A percentile compares a stretch with the other conserved stretches of the same genome.
Conservation (phyloP, 768 basidiomycete species). For the Paxillus ammoniavirescens region DNA sequence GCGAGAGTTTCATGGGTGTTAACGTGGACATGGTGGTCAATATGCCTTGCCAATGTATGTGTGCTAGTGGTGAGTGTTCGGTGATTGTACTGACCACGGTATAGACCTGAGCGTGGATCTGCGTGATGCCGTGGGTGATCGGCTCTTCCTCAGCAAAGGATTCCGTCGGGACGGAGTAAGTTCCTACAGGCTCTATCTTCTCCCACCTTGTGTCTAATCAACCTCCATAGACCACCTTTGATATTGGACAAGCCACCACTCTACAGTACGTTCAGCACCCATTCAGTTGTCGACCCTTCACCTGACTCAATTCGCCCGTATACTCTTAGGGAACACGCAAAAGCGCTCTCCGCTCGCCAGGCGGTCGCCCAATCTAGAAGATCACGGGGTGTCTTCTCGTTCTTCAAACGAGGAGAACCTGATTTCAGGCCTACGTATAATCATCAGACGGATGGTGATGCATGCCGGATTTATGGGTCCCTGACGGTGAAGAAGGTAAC, state of each 20-base stretch:
- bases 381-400: constrained; percentile 70
- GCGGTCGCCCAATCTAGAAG: constrained; percentile 70
- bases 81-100: neutral
- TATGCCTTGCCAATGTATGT: constrained; percentile 91
- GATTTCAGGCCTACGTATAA: constrained; percentile 74
- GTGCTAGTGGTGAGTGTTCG: neutral
- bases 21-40: constrained; percentile 93
- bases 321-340: constrained; percentile 55
- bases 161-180: constrained; percentile 84
- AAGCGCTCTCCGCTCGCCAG: constrained; percentile 64
- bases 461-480: constrained; percentile 86
- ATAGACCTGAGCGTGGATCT: constrained; percentile 85
- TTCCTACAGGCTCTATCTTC: constrained; percentile 4
- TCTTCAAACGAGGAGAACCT: constrained; percentile 43
- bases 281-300: neutral
- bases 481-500: constrained; percentile 87
- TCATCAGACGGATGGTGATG: constrained; percentile 62
- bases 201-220: neutral
- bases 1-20: constrained; percentile 65
- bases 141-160: constrained; percentile 76
- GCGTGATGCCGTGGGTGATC: constrained; percentile 90
- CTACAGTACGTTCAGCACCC: constrained; percentile 48
- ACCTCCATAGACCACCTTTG: constrained; percentile 63
- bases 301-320: neutral
- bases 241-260: constrained; percentile 74